Conservation (phyloP, 2,329 filamentous ascomycete species). For the Microsporum canis region DNA sequence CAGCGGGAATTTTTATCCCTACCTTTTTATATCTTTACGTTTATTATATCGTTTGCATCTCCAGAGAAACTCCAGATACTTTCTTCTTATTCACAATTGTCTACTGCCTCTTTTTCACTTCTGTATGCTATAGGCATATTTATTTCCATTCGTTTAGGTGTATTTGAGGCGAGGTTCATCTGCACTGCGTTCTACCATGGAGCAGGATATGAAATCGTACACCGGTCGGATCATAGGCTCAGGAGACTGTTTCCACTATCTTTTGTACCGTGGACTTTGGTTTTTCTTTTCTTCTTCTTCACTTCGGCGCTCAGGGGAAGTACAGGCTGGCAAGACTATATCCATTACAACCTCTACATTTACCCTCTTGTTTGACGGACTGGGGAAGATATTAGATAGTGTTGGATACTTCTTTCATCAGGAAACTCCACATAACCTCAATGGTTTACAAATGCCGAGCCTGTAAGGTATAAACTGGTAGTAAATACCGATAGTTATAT, state of each 20-base stretch:
- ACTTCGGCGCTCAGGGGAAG: neutral
- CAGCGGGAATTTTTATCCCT: neutral
- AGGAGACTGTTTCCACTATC: neutral
- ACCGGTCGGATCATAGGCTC: neutral
- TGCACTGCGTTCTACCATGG: neutral
- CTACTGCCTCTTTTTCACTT: neutral
- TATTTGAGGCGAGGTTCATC: neutral
- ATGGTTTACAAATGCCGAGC: neutral
- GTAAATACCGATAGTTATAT: neutral
- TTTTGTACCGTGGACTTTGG: neutral
- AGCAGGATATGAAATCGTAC: neutral
- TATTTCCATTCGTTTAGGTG: neutral
- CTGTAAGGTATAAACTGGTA: neutral
- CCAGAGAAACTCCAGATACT: neutral
- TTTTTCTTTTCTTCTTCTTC: neutral
- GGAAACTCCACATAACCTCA: no score
- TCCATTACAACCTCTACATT: neutral
- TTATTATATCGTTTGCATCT: neutral
- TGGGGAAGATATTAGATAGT: neutral
- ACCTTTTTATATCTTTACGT: neutral
- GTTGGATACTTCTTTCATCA: neutral
- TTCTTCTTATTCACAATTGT: neutral
- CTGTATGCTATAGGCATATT: neutral
- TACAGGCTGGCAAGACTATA: neutral
- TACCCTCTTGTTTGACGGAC: neutral